Conservation (phyloP, 148 eudicot genomes). For the Cornus florida region DNA sequence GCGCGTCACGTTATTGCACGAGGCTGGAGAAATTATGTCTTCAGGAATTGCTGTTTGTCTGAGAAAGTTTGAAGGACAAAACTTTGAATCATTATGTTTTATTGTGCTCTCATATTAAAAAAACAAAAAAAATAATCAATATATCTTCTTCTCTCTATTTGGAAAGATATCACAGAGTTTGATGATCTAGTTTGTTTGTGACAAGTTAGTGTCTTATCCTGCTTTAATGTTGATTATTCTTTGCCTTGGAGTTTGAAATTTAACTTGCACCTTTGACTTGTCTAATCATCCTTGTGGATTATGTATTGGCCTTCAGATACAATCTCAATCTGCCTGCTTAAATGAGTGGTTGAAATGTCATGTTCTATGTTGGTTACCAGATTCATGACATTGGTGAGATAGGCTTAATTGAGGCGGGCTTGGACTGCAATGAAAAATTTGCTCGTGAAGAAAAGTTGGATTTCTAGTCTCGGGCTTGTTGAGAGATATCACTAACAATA, state of each 20-base stretch:
- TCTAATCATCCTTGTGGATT: not conserved
- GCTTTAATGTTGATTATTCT: not conserved
- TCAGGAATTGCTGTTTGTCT: no score
- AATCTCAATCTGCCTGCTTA: not conserved
- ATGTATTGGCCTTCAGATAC: not conserved
- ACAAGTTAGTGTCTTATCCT: not conserved
- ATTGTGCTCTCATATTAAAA: no score
- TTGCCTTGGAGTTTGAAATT: no score
- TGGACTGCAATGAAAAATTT: not conserved
- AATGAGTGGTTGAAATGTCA: conserved; percentile 1
- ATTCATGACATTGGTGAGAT: not conserved
- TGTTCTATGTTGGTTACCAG: not conserved
- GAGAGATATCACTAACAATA: not conserved
- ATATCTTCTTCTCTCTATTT: no score
- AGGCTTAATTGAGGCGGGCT: not conserved
- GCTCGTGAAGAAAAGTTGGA: not conserved
- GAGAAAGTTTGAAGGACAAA: not conserved
- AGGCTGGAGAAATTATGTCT: no score
- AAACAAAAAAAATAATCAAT: no score
- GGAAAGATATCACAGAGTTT: not conserved
- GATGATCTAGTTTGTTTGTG: not conserved
- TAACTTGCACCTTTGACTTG: no score
- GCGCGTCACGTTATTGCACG: no score
- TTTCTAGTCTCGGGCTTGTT: not conserved
- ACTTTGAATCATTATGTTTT: no score